Percentiles rank a stretch among this genome's conserved stretches.
These are phyloP conservation scores for Helotiales sp. DNA, from an alignment of 2,329 filamentous ascomycete genomes.

Conservation along the genomic window DNA sequence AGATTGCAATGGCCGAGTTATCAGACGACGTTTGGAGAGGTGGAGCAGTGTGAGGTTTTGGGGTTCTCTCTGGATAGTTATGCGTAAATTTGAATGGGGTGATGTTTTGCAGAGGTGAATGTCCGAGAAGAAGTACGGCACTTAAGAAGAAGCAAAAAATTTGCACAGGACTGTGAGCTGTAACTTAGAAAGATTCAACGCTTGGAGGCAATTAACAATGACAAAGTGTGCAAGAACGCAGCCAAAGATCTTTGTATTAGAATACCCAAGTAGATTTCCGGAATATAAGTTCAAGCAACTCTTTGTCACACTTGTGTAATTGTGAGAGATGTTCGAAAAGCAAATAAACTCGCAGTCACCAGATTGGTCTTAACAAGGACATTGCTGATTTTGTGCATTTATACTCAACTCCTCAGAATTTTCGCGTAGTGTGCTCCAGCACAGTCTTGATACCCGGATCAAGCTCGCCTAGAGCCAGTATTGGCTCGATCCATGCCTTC, in stretches of 20 bases:
- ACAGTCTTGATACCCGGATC: slow-evolving; percentile 62
- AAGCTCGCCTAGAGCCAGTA: slow-evolving; percentile 55
- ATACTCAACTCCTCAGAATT: slow-evolving; percentile 24
- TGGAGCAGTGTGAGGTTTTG: slow-evolving; percentile 28
- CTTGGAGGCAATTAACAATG: no score
- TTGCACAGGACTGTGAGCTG: no score
- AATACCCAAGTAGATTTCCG: no score
- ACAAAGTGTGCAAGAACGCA: no score
- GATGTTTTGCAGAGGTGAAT: no score
- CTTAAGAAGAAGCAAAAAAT: background rate
- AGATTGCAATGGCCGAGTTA: slow-evolving; percentile 30
- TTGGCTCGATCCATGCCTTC: slow-evolving; percentile 58
- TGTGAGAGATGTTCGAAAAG: background rate
- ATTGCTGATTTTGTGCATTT: slow-evolving; percentile 1
- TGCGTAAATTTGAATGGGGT: background rate
- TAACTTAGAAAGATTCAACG: no score
- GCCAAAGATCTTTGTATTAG: no score
- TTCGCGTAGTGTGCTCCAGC: slow-evolving; percentile 52
- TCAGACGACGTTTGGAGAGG: slow-evolving; percentile 24
- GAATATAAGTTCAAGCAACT: no score
- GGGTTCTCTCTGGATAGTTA: slow-evolving; percentile 28
- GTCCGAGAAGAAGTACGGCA: background rate
- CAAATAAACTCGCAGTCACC: background rate
- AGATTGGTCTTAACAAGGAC: background rate
- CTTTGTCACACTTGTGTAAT: background rate